phyloP scores from a whole-genome alignment of 1,284 basidiomycete species.

The Rhodotorula glutinis region DNA sequence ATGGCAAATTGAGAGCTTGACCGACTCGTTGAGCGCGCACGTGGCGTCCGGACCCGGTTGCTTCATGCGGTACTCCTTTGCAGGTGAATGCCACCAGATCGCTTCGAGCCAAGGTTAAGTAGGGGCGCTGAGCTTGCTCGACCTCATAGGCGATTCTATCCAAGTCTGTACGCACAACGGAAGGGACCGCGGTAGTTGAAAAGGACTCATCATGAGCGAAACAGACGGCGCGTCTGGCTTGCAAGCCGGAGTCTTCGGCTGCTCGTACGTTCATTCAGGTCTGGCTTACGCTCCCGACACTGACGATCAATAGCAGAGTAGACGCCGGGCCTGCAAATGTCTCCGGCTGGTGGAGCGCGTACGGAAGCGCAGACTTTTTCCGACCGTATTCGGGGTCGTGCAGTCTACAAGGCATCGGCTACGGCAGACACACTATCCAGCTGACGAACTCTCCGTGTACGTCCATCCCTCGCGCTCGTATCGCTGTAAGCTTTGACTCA shows the following conservation, averaged over 20 bases:
- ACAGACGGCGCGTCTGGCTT: conserved; percentile 16
- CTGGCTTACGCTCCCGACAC: background rate
- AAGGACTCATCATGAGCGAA: too few relatives aligned
- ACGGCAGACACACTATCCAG: conserved; percentile 14
- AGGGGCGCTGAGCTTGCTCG: background rate
- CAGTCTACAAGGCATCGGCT: conserved; percentile 13
- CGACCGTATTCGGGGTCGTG: conserved; percentile 22
- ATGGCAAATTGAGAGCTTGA: conserved; percentile 16
- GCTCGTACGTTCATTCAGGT: conserved; percentile 8
- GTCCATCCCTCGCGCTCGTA: too few relatives aligned
- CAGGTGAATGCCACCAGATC: background rate
- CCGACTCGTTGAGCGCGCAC: conserved; percentile 9
- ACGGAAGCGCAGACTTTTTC: background rate
- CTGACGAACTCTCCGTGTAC: conserved; percentile 18
- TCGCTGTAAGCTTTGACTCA: too few relatives aligned
- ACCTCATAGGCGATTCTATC: conserved; percentile 10
- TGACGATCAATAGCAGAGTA: background rate
- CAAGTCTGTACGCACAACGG: conserved; percentile 15
- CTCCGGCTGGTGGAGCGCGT: conserved; percentile 18
- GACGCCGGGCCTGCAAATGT: background rate
- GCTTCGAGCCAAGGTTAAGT: background rate
- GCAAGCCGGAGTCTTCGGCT: conserved; percentile 15
- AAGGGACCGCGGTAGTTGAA: too few relatives aligned
- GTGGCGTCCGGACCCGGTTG: conserved; percentile 19
- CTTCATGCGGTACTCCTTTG: conserved; percentile 11